Evolutionary conservation across 2,329 filamentous ascomycete species (phyloP).

Genomic region (Cladophialophora chaetospira): DNA sequence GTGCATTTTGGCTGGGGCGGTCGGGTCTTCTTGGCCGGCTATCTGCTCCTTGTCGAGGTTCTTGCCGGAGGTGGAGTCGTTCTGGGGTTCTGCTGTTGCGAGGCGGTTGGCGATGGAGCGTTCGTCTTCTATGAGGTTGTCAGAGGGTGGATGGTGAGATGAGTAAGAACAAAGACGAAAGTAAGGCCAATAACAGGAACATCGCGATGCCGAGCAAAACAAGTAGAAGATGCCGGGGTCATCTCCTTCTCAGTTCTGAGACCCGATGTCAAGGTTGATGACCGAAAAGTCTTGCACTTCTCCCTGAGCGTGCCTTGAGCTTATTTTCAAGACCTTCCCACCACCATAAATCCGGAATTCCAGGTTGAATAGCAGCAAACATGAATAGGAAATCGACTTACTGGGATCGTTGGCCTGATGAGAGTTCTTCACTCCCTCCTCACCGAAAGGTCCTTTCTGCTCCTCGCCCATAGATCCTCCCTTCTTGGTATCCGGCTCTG

Average conservation of each 20-base stretch:
- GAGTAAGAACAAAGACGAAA: no score
- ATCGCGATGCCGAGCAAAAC: no score
- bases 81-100: slow-evolving; percentile 36
- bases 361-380: background rate
- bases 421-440: slow-evolving; percentile 71
- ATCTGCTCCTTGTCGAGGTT: slow-evolving; percentile 34
- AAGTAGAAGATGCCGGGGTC: no score
- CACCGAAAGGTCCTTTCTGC: slow-evolving; percentile 59
- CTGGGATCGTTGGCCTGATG: slow-evolving; percentile 72
- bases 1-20: slow-evolving; percentile 45
- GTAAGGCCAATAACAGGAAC: no score
- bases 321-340: no score
- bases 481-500: slow-evolving; percentile 55
- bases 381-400: slow-evolving; percentile 41
- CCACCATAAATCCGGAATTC: background rate
- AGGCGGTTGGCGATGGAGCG: slow-evolving; percentile 50
- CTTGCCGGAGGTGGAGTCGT: slow-evolving; percentile 26
- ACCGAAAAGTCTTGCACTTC: no score
- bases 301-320: no score
- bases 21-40: slow-evolving; percentile 42
- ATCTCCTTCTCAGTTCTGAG: no score
- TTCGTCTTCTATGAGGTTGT: slow-evolving; percentile 42
- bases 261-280: no score
- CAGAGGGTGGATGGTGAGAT: background rate
- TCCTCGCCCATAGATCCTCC: slow-evolving; percentile 42